A percentile compares a stretch with the other conserved stretches of the same genome.
phyloP scores from a whole-genome alignment of 257 asterid species.

The Solanum lycopersicoides region DNA sequence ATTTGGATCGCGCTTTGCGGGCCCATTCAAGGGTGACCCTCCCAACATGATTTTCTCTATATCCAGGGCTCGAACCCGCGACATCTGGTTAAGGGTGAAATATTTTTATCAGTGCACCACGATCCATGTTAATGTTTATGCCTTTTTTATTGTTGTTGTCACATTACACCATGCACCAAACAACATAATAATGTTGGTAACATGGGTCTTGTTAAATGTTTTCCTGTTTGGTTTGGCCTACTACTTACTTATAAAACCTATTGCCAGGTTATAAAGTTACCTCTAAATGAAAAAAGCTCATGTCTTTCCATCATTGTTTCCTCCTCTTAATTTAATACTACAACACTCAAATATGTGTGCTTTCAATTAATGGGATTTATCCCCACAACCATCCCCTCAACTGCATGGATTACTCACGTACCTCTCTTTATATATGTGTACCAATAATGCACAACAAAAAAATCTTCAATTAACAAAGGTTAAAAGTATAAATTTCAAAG shows the following conservation, averaged over 20 bases:
- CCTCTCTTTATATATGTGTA: not conserved
- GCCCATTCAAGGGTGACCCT: no score
- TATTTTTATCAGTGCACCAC: accelerated
- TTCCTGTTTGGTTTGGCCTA: not conserved
- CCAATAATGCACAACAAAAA: not conserved
- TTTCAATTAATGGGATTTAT: not conserved
- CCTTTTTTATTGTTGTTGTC: not conserved
- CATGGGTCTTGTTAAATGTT: not conserved
- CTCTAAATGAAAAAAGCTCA: not conserved
- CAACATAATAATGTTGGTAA: slow-evolving; percentile 19
- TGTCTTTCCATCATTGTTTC: slow-evolving; percentile 13
- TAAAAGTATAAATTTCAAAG: no score
- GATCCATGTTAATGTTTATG: not conserved
- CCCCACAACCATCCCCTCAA: not conserved
- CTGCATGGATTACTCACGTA: not conserved
- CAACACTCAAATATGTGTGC: not conserved
- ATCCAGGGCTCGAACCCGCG: no score
- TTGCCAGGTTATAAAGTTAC: slow-evolving; percentile 23
- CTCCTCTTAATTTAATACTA: not conserved
- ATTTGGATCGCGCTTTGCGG: no score
- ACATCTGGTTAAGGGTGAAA: accelerated
- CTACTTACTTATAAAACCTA: not conserved
- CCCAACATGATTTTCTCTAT: no score
- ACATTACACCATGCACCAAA: slow-evolving; percentile 6
- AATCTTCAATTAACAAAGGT: not conserved